Evolutionary conservation across 2,329 filamentous ascomycete species (phyloP).

Genomic region (Cordyceps fumosorosea): DNA sequence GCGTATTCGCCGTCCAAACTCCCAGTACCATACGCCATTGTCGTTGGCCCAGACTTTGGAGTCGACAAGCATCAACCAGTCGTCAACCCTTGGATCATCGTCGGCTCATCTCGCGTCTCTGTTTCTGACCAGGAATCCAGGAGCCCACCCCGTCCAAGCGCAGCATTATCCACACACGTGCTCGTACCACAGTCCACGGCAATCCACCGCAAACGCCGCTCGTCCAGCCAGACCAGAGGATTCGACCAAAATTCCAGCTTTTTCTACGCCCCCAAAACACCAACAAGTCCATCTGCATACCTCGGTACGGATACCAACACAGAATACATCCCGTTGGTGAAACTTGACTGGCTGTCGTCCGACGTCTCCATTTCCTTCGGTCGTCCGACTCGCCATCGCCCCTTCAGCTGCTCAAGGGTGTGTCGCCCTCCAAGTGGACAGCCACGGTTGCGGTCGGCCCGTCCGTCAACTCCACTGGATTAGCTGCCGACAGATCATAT

Average conservation of each 20-base stretch:
- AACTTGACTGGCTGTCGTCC: neutral
- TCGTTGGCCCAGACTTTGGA: neutral
- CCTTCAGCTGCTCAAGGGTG: neutral
- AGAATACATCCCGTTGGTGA: neutral
- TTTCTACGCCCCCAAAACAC: too few species aligned
- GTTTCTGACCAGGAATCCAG: neutral
- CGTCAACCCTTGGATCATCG: neutral
- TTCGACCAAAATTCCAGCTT: neutral
- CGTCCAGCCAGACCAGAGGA: neutral
- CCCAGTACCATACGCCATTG: neutral
- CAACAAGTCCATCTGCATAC: too few species aligned
- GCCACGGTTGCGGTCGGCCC: neutral
- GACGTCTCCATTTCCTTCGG: neutral
- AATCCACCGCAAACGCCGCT: neutral
- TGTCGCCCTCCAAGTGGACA: neutral
- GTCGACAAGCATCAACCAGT: neutral
- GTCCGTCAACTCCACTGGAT: neutral
- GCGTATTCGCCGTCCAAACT: neutral
- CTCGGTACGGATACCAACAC: neutral
- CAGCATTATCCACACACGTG: neutral
- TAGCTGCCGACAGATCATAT: conserved; percentile 9
- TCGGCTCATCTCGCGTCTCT: neutral
- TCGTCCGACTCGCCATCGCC: neutral
- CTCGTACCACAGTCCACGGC: neutral
- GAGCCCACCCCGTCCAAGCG: neutral